phyloP scores from a whole-genome alignment of 805 yeast genomes.

The Candida krabiensis region DNA sequence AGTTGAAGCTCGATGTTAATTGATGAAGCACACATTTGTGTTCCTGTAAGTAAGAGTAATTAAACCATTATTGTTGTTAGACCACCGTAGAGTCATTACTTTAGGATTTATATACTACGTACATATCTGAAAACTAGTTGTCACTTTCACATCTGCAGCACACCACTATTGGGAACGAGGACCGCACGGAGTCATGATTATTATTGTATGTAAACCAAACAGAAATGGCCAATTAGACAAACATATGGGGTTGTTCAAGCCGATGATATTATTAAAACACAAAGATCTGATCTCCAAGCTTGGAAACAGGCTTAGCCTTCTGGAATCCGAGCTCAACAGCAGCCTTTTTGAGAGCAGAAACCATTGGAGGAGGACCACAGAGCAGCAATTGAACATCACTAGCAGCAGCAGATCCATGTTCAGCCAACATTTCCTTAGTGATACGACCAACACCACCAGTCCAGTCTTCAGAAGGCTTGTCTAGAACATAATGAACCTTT shows the following conservation, averaged over 20 bases:
- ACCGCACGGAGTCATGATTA: no score
- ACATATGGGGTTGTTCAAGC: no score
- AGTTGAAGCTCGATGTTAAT: slow-evolving; percentile 37
- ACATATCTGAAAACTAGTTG: no score
- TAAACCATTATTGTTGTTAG: no score
- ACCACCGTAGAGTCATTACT: no score
- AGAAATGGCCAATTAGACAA: no score
- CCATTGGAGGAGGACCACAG: slow-evolving; percentile 96
- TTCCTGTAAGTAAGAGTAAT: no score
- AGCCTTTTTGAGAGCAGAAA: slow-evolving; percentile 77
- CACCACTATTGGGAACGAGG: no score
- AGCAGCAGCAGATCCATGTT: slow-evolving; percentile 60
- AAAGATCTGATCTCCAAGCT: slow-evolving; percentile 87
- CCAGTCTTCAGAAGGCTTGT: slow-evolving; percentile 75
- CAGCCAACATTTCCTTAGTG: slow-evolving; percentile 68
- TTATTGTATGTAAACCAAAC: no score
- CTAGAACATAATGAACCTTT: slow-evolving; percentile 70
- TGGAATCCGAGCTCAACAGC: slow-evolving; percentile 72
- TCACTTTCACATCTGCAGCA: no score
- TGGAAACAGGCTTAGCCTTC: slow-evolving; percentile 86
- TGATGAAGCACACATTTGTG: slow-evolving; percentile 2
- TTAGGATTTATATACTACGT: no score
- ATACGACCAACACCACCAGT: slow-evolving; percentile 76
- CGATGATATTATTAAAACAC: slow-evolving; percentile 52
- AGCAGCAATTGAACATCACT: slow-evolving; percentile 68